These are phyloP conservation scores for Angomonas ambiguus DNA, from an alignment of 208 protist genomes.

Conservation along the genomic window DNA sequence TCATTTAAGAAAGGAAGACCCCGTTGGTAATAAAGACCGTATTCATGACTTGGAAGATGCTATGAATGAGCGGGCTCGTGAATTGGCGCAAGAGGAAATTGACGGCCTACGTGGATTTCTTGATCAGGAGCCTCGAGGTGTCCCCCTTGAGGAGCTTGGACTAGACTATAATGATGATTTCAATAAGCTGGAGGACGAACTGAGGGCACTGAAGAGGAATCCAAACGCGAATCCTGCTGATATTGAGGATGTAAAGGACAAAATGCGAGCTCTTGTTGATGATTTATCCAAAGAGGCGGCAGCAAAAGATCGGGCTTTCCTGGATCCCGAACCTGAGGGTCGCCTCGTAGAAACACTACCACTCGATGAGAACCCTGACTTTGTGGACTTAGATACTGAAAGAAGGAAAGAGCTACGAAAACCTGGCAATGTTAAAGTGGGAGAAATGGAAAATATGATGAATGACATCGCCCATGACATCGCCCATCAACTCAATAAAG, in stretches of 20 bases:
- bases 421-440: slow-evolving; percentile 27
- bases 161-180: slow-evolving; percentile 63
- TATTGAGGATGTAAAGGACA: slow-evolving; percentile 43
- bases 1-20: slow-evolving; percentile 26
- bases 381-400: slow-evolving; percentile 57
- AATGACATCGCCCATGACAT: slow-evolving; percentile 63
- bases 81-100: slow-evolving; percentile 29
- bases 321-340: not conserved
- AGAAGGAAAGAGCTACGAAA: slow-evolving; percentile 33
- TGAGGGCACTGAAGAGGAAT: slow-evolving; percentile 54
- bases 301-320: not conserved
- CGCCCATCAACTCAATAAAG: slow-evolving; percentile 58
- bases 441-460: slow-evolving; percentile 47
- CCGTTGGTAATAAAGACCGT: slow-evolving; percentile 48
- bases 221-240: slow-evolving; percentile 34
- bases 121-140: slow-evolving; percentile 54
- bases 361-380: slow-evolving; percentile 47
- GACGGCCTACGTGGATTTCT: slow-evolving; percentile 50
- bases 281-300: slow-evolving; percentile 13
- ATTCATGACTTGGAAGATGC: slow-evolving; percentile 23
- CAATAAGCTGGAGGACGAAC: slow-evolving; percentile 36
- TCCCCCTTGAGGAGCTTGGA: slow-evolving; percentile 58
- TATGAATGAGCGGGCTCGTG: slow-evolving; percentile 16
- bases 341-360: slow-evolving; percentile 34
- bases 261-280: slow-evolving; percentile 18